Evolutionary conservation across 768 basidiomycete genomes (phyloP), one percentile per base, ranked within the genome.

Genomic region (Psilocybe sp.): DNA sequence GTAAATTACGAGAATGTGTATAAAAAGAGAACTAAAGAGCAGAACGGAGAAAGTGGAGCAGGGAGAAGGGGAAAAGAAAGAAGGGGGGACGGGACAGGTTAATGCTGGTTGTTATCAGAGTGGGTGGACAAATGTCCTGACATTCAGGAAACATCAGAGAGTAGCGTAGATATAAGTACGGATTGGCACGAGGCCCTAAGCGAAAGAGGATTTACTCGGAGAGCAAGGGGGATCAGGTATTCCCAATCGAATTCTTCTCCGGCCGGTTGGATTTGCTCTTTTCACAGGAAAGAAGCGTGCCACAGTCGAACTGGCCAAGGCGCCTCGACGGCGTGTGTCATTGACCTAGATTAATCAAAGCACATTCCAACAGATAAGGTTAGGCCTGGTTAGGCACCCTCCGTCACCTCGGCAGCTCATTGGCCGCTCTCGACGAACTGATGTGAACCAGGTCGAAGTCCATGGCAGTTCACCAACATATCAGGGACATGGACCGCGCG

Each of bases 121-220:
- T 52, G 53, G 56, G 65, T 65, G 70, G 67, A 69, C 67, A 55
- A 61, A 59, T 55, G 66, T 66, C 68, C 68, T 67, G 50, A 60
- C 64, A 67, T 67, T 64, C 55, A 54, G 62, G 58, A 60, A 58
- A 59, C 57, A 69, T 65, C 64, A 66, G 55, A 63, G 56, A 44
- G 53, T 51, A 44, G 49, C 51, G 55, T 58, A 54, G 61, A 65
- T 71, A 70, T 72, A 75, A 67, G 67, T 64, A 66, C 49, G 44
- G 55, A 37, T 10, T 54, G 59, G 56, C 73, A 75, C 69, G 75
- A 76, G 76, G 73, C 70, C 59, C 60, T 67, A 67, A 68, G 65
- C 68, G 66, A 69, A 58, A 45, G 61, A 52, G 58, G 54, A 66
- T 60, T 62, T 62, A 60, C 61, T 68, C 60, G 64, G 61, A 62